These are phyloP conservation scores for Phytophthora melonis DNA, from an alignment of 352 stramenopile genomes.

Conservation along the genomic window DNA sequence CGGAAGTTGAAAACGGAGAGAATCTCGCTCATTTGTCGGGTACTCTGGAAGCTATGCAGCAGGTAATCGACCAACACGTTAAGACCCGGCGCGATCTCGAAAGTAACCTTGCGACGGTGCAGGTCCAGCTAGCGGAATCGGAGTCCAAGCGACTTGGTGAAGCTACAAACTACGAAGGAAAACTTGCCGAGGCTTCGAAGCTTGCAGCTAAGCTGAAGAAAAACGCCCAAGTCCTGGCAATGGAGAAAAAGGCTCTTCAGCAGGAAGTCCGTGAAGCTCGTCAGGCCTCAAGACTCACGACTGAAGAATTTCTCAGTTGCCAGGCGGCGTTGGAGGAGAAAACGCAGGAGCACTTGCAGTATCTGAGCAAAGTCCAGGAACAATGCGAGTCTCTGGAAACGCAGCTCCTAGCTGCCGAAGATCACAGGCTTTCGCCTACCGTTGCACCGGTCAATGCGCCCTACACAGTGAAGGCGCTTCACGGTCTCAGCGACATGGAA, in stretches of 20 bases:
- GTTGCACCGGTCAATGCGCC: background rate
- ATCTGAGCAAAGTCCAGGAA: conserved; percentile 6
- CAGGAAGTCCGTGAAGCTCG: conserved; percentile 28
- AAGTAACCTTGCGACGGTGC: background rate
- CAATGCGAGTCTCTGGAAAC: conserved; percentile 33
- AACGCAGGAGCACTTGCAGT: conserved; percentile 11
- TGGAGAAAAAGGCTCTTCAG: conserved; percentile 30
- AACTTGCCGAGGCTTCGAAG: conserved; percentile 1
- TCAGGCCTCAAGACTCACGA: conserved; percentile 16
- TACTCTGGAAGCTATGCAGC: background rate
- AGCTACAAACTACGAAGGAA: conserved; percentile 8
- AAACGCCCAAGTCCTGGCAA: conserved; percentile 5
- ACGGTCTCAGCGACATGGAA: conserved; percentile 30
- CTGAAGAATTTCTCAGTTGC: conserved; percentile 25
- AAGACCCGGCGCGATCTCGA: background rate
- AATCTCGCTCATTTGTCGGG: background rate
- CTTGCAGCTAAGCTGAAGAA: conserved; percentile 23
- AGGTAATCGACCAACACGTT: background rate
- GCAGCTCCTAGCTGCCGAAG: conserved; percentile 32
- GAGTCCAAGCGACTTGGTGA: background rate
- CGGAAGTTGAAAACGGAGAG: conserved; percentile 3
- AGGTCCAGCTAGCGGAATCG: conserved; percentile 4
- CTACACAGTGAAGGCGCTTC: conserved; percentile 18
- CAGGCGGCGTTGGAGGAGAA: conserved; percentile 28
- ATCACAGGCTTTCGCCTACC: conserved; percentile 2